A percentile compares a stretch with the other conserved stretches of the same genome.
phyloP scores from a whole-genome alignment of 2,329 filamentous ascomycete genomes.

The Chalaropsis ovoidea region DNA sequence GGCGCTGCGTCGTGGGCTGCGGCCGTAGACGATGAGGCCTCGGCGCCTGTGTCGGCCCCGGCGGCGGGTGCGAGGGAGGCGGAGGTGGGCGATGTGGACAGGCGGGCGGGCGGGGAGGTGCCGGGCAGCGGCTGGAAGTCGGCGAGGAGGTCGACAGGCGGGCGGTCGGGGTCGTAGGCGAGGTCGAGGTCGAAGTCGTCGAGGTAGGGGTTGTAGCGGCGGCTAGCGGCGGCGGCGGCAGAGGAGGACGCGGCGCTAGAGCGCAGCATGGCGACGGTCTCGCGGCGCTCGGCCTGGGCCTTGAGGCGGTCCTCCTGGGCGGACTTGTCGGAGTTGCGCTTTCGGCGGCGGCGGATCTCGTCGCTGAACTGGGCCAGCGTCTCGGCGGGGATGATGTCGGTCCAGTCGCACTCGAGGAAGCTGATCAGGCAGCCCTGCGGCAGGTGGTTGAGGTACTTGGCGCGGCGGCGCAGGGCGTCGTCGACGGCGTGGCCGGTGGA shows the following conservation, averaged over 20 bases:
- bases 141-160: constrained; percentile 40
- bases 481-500: constrained; percentile 82
- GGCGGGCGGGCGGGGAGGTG: constrained; percentile 44
- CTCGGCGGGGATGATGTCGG: constrained; percentile 68
- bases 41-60: background rate
- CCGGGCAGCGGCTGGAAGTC: constrained; percentile 56
- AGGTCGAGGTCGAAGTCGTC: background rate
- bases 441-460: constrained; percentile 78
- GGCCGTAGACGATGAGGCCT: background rate
- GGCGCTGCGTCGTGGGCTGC: constrained; percentile 27
- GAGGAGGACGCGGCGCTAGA: constrained; percentile 31
- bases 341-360: constrained; percentile 67
- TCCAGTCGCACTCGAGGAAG: constrained; percentile 92
- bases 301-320: constrained; percentile 78
- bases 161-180: constrained; percentile 27
- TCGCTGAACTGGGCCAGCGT: constrained; percentile 64
- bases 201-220: background rate
- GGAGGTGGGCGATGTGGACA: background rate
- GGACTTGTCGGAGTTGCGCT: constrained; percentile 72
- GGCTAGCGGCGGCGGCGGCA: background rate
- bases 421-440: constrained; percentile 84
- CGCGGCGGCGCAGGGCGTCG: constrained; percentile 68
- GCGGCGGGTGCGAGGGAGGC: background rate
- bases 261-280: constrained; percentile 57
- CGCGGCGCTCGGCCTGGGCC: constrained; percentile 67